Base-by-base conservation (phyloP, 202 grass and related monocot species). In the Cymbopogon flexuosus region DNA sequence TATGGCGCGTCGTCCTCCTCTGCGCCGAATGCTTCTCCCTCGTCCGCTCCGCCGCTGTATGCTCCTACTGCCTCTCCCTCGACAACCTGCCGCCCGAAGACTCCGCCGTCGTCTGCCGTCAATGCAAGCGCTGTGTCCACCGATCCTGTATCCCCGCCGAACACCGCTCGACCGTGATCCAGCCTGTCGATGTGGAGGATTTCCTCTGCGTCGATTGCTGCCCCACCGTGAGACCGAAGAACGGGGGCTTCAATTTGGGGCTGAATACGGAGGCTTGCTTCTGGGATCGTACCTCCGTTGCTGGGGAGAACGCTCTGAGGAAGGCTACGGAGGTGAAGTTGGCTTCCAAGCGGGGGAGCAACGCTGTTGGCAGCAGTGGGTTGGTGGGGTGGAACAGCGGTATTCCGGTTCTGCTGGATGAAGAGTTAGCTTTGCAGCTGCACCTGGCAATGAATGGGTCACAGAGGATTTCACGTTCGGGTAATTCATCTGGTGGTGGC, bases 371-470 rank as follows among this genome's bases (percentile, higher is more conserved):
- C 30, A 51, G 34, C 76, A 79, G 62, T 54, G 19, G 4, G 21
- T 73, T 34, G 0, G 31, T 30, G 24, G 37, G 54, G 30, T 33
- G 13, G 37, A 24, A 6, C 11, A 62, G 35, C n/a, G 13, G 31
- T 35, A 77, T 84, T 81, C 62, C 19, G 1, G 83, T 46, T 1
- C 47, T 85, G 51, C 62, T 72, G 1, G 94, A 94, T 49, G 86
- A 89, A 33, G 43, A 90, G 75, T 67, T 94, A 52, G 94, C 94
- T 2, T 81, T 94, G 63, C 89, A 89, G 83, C 77, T 97, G 34
- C 94, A 97, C 90, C 81, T 97, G 51, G 86, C 78, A 10, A 94
- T 97, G 66, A 97, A 97, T 67, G 91, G 94, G 14, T 97, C 94
- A 10, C 87, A 57, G 37, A 90, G 94, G 84, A 88, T 97, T 73